A percentile compares a stretch with the other conserved stretches of the same genome.
These are phyloP conservation scores for Coniochaeta ligniaria DNA, from an alignment of 2,329 filamentous ascomycete genomes.

Conservation along the genomic window DNA sequence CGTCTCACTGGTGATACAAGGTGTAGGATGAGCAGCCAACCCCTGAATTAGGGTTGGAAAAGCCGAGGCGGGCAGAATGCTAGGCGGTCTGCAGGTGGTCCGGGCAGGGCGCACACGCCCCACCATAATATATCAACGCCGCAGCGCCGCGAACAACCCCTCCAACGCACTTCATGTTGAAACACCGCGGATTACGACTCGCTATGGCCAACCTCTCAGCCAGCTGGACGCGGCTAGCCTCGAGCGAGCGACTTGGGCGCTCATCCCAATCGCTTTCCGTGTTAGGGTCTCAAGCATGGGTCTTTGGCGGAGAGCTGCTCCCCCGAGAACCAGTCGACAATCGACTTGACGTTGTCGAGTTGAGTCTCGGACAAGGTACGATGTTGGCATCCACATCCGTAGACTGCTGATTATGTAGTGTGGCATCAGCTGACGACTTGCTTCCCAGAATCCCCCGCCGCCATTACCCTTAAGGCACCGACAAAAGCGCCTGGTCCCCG, in stretches of 20 bases:
- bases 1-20: no score
- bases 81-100: no score
- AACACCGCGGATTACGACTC: no score
- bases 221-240: conserved; percentile 18
- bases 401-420: neutral
- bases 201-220: conserved; percentile 9
- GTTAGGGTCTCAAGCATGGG: conserved; percentile 26
- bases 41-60: no score
- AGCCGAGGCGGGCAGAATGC: no score
- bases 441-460: neutral
- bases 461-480: conserved; percentile 13
- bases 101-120: no score
- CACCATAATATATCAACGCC: no score
- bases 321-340: conserved; percentile 44
- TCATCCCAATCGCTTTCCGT: conserved; percentile 42
- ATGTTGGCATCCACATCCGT: neutral
- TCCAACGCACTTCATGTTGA: no score
- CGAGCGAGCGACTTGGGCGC: conserved; percentile 29
- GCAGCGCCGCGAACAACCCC: no score
- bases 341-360: conserved; percentile 31
- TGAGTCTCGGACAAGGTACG: conserved; percentile 8
- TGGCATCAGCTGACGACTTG: neutral
- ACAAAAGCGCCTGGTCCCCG: conserved; percentile 37
- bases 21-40: no score
- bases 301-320: conserved; percentile 45